Percentiles rank a stretch among this genome's conserved stretches.
Evolutionary conservation across 805 yeast species (phyloP).

Genomic region (Millerozyma acaciae): DNA sequence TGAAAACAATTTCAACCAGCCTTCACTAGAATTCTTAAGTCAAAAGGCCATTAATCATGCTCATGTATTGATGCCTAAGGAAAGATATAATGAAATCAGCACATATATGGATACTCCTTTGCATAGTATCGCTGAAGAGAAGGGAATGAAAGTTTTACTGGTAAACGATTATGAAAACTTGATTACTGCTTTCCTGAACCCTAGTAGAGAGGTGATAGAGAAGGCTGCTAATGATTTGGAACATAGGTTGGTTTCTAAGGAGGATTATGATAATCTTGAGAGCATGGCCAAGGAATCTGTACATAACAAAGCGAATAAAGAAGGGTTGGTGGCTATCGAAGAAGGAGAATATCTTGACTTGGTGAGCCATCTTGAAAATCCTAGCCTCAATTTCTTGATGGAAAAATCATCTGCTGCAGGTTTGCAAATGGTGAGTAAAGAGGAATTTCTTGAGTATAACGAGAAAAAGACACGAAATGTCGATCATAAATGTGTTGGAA

Average conservation of each 20-base stretch:
- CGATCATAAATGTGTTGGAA: constrained; percentile 12
- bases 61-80: constrained; percentile 4
- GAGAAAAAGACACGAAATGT: constrained; percentile 7
- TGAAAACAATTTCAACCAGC: constrained; percentile 10
- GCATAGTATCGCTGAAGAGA: constrained; percentile 5
- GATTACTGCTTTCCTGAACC: constrained; percentile 7
- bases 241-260: constrained; percentile 22
- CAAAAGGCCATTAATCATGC: constrained; percentile 8
- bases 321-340: constrained; percentile 14
- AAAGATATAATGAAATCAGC: constrained; percentile 4
- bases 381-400: constrained; percentile 12
- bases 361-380: constrained; percentile 15
- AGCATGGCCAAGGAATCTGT: constrained; percentile 10
- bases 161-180: constrained; percentile 11
- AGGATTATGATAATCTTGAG: constrained; percentile 18
- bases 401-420: constrained; percentile 19
- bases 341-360: constrained; percentile 15
- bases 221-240: constrained; percentile 11
- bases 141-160: constrained; percentile 7
- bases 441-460: constrained; percentile 3
- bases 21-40: constrained; percentile 12
- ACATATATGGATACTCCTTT: constrained; percentile 17
- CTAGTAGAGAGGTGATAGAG: no score
- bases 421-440: no score
- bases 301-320: constrained; percentile 13